Percentiles rank a stretch among this genome's conserved stretches.
Conservation (phyloP, 345 rosid genomes). For the Nephelium lappaceum region DNA sequence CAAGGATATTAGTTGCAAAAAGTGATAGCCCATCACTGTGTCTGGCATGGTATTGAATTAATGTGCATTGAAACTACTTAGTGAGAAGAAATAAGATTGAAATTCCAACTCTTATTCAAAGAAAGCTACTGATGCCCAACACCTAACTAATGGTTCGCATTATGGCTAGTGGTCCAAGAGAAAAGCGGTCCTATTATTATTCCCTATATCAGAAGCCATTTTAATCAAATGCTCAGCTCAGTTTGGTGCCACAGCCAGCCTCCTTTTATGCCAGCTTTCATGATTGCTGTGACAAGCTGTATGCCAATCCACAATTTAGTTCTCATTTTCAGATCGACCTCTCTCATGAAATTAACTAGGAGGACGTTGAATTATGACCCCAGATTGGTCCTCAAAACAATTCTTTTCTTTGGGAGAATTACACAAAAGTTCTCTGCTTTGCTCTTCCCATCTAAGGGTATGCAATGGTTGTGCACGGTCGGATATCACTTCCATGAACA, state of each 20-base stretch:
- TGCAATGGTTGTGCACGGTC: no score
- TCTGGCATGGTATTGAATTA: conserved; percentile 13
- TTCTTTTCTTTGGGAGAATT: no score
- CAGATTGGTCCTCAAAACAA: no score
- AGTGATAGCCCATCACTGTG: conserved; percentile 10
- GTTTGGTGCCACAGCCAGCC: neutral
- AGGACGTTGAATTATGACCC: no score
- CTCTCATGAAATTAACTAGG: neutral
- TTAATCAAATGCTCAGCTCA: conserved; percentile 14
- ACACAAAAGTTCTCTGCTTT: no score
- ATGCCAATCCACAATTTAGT: conserved; percentile 1
- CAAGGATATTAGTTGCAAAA: conserved; percentile 14
- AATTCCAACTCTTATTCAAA: conserved; percentile 10
- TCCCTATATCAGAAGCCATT: neutral
- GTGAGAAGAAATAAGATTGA: neutral
- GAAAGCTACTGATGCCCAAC: conserved; percentile 16
- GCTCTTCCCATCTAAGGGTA: no score
- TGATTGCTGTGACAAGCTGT: neutral
- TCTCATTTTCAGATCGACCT: neutral
- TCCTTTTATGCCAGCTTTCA: conserved; percentile 4
- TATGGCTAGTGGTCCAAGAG: conserved; percentile 29
- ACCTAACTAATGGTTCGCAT: neutral
- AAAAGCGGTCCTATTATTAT: neutral
- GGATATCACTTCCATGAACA: no score
- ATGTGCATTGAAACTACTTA: neutral